A percentile compares a stretch with the other conserved stretches of the same genome.
Conservation (phyloP, 441 rosid genomes). For the Cnidoscolus chayamansa region DNA sequence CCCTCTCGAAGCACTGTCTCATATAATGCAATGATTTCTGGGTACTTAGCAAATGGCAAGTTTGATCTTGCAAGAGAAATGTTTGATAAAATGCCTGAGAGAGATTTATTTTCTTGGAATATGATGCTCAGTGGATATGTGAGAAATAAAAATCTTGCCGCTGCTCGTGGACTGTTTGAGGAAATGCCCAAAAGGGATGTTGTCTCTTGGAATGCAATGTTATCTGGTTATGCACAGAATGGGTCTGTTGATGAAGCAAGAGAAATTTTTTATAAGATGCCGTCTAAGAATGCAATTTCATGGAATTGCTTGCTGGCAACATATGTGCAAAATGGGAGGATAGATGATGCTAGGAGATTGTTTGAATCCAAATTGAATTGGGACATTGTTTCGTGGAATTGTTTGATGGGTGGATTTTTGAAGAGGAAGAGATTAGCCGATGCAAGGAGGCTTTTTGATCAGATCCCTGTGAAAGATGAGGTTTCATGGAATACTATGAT, state of each 20-base stretch:
- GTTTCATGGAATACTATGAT: constrained; percentile 69
- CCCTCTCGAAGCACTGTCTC: constrained; percentile 48
- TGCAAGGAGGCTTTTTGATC: constrained; percentile 52
- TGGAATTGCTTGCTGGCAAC: constrained; percentile 69
- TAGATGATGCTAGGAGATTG: constrained; percentile 54
- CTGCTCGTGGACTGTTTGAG: constrained; percentile 54
- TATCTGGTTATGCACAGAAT: constrained; percentile 74
- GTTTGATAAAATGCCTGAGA: constrained; percentile 56
- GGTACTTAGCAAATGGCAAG: constrained; percentile 41
- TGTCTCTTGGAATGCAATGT: constrained; percentile 69
- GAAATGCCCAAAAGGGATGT: constrained; percentile 54
- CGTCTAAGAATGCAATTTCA: constrained; percentile 49
- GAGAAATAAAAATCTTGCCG: constrained; percentile 44
- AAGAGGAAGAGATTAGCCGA: constrained; percentile 48
- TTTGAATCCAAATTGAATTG: constrained; percentile 50
- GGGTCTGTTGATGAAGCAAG: constrained; percentile 63
- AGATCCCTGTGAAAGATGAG: constrained; percentile 52
- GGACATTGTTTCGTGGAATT: constrained; percentile 75
- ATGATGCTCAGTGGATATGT: constrained; percentile 57
- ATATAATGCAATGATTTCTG: constrained; percentile 59
- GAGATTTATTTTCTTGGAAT: constrained; percentile 65
- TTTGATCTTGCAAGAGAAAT: constrained; percentile 43
- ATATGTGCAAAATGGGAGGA: constrained; percentile 62
- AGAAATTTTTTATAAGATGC: constrained; percentile 54
- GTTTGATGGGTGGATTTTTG: constrained; percentile 70